phyloP scores from a whole-genome alignment of 164 flowering plant genomes.

The Annona squamosa region DNA sequence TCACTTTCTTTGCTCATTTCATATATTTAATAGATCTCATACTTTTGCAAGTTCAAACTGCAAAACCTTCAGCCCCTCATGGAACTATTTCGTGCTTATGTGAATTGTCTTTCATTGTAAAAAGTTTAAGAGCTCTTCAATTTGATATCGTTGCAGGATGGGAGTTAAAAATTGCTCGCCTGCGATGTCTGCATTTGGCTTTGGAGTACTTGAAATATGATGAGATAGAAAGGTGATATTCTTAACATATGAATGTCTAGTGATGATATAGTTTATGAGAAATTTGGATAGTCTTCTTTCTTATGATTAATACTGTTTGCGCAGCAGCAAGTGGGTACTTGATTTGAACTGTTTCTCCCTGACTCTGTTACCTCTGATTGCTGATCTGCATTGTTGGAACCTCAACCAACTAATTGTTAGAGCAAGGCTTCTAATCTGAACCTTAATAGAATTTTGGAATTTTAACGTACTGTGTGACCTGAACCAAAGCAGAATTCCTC shows the following conservation, averaged over 20 bases:
- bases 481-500: too few relatives aligned
- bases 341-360: too few relatives aligned
- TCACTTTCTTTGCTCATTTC: neutral
- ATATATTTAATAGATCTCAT: neutral
- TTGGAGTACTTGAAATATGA: conserved; percentile 74
- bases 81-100: neutral
- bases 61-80: neutral
- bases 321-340: too few relatives aligned
- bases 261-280: neutral
- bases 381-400: too few relatives aligned
- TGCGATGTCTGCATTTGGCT: conserved; percentile 74
- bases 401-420: too few relatives aligned
- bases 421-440: too few relatives aligned
- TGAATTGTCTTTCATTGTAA: neutral
- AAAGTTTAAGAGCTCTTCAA: neutral
- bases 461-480: too few relatives aligned
- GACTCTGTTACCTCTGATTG: too few relatives aligned
- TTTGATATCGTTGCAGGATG: conserved; percentile 45
- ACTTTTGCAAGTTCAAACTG: neutral
- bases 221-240: conserved; percentile 71
- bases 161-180: conserved; percentile 64
- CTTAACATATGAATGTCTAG: neutral
- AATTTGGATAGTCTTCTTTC: neutral
- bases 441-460: too few relatives aligned
- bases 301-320: too few relatives aligned